Evolutionary conservation across 73 alveolate genomes (phyloP).

Genomic region (Effrenium voratum): DNA sequence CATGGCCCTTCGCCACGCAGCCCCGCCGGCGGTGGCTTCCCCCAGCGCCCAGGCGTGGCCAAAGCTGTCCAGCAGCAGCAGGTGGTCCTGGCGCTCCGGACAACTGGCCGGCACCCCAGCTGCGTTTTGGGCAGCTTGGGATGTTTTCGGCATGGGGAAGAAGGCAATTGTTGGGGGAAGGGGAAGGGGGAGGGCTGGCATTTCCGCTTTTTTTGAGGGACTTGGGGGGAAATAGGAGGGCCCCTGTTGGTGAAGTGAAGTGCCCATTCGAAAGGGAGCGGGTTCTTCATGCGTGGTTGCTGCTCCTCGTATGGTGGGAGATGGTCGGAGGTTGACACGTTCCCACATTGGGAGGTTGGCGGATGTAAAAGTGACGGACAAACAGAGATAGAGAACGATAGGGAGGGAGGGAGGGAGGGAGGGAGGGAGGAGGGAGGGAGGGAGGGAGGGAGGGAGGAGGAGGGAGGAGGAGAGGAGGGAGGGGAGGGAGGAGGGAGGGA

Average conservation of each 20-base stretch:
- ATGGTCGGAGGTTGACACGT: too few relatives aligned
- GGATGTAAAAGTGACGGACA: not conserved
- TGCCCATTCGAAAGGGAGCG: too few relatives aligned
- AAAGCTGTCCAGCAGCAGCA: slow-evolving; percentile 31
- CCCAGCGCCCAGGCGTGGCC: slow-evolving; percentile 92
- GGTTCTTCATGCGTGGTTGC: not conserved
- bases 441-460: not conserved
- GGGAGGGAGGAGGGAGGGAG: not conserved
- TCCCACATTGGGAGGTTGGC: not conserved
- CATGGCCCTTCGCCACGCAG: too few relatives aligned
- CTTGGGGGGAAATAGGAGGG: too few relatives aligned
- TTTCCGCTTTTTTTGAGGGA: not conserved
- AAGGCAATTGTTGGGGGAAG: too few relatives aligned
- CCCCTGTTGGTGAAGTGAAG: too few relatives aligned
- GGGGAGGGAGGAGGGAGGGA: not conserved
- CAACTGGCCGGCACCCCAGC: not conserved
- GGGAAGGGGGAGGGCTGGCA: not conserved
- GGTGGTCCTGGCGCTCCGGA: slow-evolving; percentile 54
- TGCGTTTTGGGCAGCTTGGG: too few relatives aligned
- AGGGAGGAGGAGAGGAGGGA: not conserved
- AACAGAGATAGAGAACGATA: not conserved
- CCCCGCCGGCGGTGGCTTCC: slow-evolving; percentile 60
- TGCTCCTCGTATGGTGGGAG: not conserved
- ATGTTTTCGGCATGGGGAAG: too few relatives aligned
- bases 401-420: not conserved